These are phyloP conservation scores for Neurospora sp. DNA, from an alignment of 495 filamentous ascomycete species.

Conservation along the genomic window DNA sequence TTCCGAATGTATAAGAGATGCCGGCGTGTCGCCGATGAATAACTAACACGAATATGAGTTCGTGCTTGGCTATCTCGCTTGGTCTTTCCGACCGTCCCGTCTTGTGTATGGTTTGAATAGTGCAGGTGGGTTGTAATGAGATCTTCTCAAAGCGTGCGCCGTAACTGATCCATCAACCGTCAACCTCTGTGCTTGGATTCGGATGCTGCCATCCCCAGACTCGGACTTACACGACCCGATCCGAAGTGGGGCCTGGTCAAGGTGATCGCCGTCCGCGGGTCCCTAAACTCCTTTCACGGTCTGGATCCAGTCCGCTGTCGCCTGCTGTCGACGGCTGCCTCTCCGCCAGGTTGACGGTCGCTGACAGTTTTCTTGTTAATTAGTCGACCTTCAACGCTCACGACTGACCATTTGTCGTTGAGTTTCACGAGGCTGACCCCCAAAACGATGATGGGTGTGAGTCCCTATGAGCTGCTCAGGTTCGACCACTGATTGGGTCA, in stretches of 20 bases:
- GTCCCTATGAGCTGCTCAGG: background rate
- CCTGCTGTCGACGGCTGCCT: background rate
- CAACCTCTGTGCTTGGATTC: background rate
- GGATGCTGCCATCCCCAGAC: background rate
- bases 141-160: background rate
- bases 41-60: background rate
- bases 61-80: background rate
- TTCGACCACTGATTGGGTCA: background rate
- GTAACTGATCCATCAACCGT: background rate
- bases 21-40: background rate
- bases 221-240: background rate
- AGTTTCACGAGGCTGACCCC: background rate
- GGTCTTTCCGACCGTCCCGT: background rate
- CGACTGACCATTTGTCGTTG: background rate
- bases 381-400: background rate
- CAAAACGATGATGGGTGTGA: background rate
- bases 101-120: background rate
- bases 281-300: background rate
- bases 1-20: background rate
- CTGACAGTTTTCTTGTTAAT: background rate
- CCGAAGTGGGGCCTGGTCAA: background rate
- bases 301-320: background rate
- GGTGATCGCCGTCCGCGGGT: background rate
- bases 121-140: background rate
- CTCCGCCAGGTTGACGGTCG: background rate